Percentiles rank a stretch among this genome's conserved stretches.
phyloP scores from a whole-genome alignment of 1,139 yeast genomes.

The Hemisphaericaspora lyxosophila region DNA sequence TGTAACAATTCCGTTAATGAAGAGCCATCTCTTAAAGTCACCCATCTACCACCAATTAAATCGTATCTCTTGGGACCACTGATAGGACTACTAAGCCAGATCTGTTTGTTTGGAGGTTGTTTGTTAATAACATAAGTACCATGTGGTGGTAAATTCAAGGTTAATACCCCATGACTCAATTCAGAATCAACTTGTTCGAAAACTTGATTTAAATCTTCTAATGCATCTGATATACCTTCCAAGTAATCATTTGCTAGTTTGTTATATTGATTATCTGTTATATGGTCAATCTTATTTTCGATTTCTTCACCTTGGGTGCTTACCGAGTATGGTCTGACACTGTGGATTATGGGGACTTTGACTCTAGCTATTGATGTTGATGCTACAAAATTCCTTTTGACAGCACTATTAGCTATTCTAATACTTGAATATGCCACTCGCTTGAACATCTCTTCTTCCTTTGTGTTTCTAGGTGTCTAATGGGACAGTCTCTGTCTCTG shows the following conservation, averaged over 20 bases:
- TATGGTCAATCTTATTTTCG: conserved; percentile 47
- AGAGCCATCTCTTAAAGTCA: conserved; percentile 56
- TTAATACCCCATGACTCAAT: conserved; percentile 78
- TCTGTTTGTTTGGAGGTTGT: conserved; percentile 92
- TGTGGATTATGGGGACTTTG: not conserved
- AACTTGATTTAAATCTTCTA: conserved; percentile 62
- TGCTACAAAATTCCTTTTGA: not conserved
- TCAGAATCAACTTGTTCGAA: conserved; percentile 73
- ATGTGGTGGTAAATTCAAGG: conserved; percentile 59
- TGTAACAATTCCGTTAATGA: conserved; percentile 48
- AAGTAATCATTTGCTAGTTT: conserved; percentile 58
- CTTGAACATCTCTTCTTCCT: conserved; percentile 7
- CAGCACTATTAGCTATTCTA: not conserved
- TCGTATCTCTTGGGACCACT: conserved; percentile 86
- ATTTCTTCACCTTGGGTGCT: conserved; percentile 53
- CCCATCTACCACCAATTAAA: conserved; percentile 57
- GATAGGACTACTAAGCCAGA: conserved; percentile 88
- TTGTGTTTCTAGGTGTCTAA: not conserved
- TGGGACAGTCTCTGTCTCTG: not conserved
- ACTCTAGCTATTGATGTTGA: not conserved
- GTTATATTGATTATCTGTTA: conserved; percentile 56
- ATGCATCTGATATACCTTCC: conserved; percentile 59
- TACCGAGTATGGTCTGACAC: conserved; percentile 20
- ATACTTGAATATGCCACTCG: conserved; percentile 2
- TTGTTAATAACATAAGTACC: conserved; percentile 89